Evolutionary conservation across 148 eudicot species (phyloP).

Genomic region (Dysphania ambrosioides): DNA sequence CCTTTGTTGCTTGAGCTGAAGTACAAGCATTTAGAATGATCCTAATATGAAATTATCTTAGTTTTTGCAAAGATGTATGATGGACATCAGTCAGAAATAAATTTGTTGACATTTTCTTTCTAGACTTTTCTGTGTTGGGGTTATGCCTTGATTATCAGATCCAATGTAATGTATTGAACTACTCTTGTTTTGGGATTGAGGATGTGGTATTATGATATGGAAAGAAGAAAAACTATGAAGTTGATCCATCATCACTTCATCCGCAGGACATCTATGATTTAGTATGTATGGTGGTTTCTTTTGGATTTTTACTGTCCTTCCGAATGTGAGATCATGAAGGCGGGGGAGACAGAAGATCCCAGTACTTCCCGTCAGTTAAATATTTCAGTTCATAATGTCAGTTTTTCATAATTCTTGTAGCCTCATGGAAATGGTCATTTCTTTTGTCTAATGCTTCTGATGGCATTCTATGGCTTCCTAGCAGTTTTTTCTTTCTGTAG

Average conservation of each 20-base stretch:
- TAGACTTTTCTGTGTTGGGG: no score
- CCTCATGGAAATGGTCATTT: slow-evolving; percentile 5
- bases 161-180: not conserved
- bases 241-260: not conserved
- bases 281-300: no score
- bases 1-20: not conserved
- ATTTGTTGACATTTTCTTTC: not conserved
- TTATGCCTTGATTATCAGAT: not conserved
- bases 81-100: not conserved
- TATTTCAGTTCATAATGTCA: not conserved
- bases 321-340: not conserved
- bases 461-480: slow-evolving; percentile 14
- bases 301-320: not conserved
- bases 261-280: no score
- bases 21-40: not conserved
- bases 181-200: not conserved
- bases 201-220: not conserved
- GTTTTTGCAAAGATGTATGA: not conserved
- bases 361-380: not conserved
- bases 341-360: not conserved
- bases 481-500: slow-evolving; percentile 1
- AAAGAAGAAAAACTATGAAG: no score
- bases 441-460: slow-evolving; percentile 2
- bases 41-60: no score
- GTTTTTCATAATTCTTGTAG: not conserved